phyloP scores from a whole-genome alignment of 331 rosid genomes.

The Phaseolus coccineus region DNA sequence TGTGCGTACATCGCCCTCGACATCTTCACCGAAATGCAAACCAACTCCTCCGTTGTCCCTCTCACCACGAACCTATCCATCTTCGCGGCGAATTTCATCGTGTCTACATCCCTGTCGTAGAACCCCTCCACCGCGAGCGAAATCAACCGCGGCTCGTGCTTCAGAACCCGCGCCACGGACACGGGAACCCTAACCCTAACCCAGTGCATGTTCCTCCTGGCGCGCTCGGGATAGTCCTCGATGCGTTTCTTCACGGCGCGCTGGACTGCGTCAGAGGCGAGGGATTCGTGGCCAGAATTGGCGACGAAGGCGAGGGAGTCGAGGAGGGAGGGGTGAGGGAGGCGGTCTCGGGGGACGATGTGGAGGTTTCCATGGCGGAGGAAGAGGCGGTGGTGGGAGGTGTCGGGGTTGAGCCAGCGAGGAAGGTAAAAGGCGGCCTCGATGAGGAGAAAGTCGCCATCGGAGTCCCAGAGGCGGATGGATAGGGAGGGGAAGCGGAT shows the following conservation, averaged over 20 bases:
- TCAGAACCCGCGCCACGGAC: slow-evolving; percentile 75
- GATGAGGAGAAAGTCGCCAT: slow-evolving; percentile 93
- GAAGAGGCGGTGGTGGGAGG: slow-evolving; percentile 74
- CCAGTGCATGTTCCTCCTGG: slow-evolving; percentile 61
- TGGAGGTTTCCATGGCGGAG: slow-evolving; percentile 69
- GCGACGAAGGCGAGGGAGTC: slow-evolving; percentile 67
- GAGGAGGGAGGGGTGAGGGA: slow-evolving; percentile 56
- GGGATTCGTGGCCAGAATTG: slow-evolving; percentile 47
- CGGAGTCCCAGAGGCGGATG: slow-evolving; percentile 85
- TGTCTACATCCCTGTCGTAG: slow-evolving; percentile 86
- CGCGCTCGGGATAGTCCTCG: slow-evolving; percentile 73
- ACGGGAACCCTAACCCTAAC: slow-evolving; percentile 87
- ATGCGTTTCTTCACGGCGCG: slow-evolving; percentile 58
- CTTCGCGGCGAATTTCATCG: slow-evolving; percentile 78
- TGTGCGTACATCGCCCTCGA: slow-evolving; percentile 98
- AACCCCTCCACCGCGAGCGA: slow-evolving; percentile 88
- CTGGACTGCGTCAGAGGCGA: slow-evolving; percentile 71
- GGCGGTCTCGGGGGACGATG: slow-evolving; percentile 59
- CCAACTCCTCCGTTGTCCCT: slow-evolving; percentile 73
- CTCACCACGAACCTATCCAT: slow-evolving; percentile 76
- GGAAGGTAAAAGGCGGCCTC: slow-evolving; percentile 96
- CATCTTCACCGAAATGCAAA: slow-evolving; percentile 68
- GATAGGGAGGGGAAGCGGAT: slow-evolving; percentile 67
- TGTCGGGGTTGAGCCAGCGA: slow-evolving; percentile 96
- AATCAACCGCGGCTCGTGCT: slow-evolving; percentile 76